Evolutionary conservation across 495 filamentous ascomycete genomes (phyloP), one percentile per base, ranked within the genome.

Genomic region (Pyrenopolyporus hunteri): DNA sequence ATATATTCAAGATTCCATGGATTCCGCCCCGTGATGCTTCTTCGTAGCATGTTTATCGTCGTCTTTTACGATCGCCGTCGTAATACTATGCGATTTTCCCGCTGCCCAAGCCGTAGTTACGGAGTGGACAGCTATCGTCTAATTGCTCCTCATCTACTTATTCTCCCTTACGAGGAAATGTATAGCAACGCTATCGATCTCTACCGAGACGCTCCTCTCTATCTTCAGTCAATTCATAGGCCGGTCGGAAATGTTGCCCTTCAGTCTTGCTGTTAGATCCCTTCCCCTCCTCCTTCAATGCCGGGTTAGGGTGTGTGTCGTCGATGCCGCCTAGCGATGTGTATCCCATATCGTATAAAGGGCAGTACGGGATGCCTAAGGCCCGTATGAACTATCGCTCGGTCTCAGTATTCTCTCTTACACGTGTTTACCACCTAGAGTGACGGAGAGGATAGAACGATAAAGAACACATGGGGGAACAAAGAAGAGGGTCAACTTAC

Each of bases 251-350:
- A 11, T 70, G 74, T 5, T 26, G 58, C 1, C 51, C 63, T 22
- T 61, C 66, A 31, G 47, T 67, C 36, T 68, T 68, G 9, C 62
- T 68, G 6, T 10, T 54, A 0, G 20, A 26, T 1, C 70, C 73
- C 1, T 67, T 63, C 19, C 50, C 73, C 9, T 73, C 72, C 8
- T 80, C 68, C 56, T 76, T 81, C 59, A 98, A 75, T 33, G 78
- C 84, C 10, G 94, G 94, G 66, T 98, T 98, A 7, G 91, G 93
- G 58, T 88, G 82, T 3, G 94, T 98, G 78, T 98, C 92, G 19
- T 82, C 86, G n/a, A 84, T 90, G 2, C 94, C 92, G 1, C 94
- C 94, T 5, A 98, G 78, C 39, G 87, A 91, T 3, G 94, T 95
- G 70, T 92, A 95, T 4, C 90, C 90, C 57, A 45, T 68, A 67